Base-by-base conservation (phyloP, 2,329 filamentous ascomycete species). In the Aspergillus aculeatus region DNA sequence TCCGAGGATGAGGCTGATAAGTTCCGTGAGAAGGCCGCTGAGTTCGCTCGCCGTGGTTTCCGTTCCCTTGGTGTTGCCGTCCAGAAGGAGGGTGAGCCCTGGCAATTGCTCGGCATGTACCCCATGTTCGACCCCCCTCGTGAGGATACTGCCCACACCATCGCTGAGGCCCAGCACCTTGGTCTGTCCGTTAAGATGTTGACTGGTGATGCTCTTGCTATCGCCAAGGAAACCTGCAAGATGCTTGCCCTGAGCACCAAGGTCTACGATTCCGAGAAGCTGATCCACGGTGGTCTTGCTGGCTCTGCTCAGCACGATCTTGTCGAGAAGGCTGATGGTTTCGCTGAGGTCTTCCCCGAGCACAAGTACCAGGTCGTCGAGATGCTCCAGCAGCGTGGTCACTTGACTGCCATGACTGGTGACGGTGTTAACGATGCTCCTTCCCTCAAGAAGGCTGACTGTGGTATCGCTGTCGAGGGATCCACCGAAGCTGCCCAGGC, bases 121-220 rank as follows among this genome's bases (percentile, higher is more conserved):
- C 89, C 89, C 71, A 90, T 91, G 86, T 91, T 91, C 80, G 89
- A 91, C 75, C 89, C 89, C 72, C 89, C 89, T 63, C 88, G 89
- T 82, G 88, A 90, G 70, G 89, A 91, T 75, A 91, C 88, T 63
- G 89, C 89, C 66, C 88, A 90, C 80, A 91, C 89, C 66, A 91
- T 91, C 71, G 80, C 89, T 71, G 88, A 91, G 79, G 88, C 89
- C 64, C 86, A 90, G 76, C 84, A 88, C 74, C 87, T 91, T 59
- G 89, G 89, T 82, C 87, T 91, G 35, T 86, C 85, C 66, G 89
- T 91, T 68, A 91, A 91, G 85, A 91, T 91, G 89, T 81, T 91
- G 77, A 91, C 89, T 79, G 89, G 89, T 84, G 89, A 91, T 73
- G 89, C 89, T 65, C 89, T 91, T 69, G 88, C 89, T 69, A 91